Conservation (phyloP, 2,329 filamentous ascomycete genomes). For the Aspergillus ochraceoroseus region DNA sequence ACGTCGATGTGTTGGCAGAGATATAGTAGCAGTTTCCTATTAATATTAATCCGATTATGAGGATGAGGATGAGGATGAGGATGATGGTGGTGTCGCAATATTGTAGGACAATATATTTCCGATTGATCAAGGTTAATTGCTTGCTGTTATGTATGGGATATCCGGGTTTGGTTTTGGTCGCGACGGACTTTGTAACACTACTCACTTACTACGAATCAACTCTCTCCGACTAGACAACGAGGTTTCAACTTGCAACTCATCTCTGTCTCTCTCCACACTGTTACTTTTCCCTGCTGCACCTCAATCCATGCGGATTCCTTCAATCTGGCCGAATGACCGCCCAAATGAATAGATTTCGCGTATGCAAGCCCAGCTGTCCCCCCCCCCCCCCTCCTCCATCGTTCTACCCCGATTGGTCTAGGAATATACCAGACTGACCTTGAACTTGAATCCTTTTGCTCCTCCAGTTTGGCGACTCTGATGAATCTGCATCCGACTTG, state of each 20-base stretch:
- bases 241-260: slow-evolving; percentile 5
- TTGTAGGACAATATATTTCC: too few species aligned
- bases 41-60: too few species aligned
- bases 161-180: too few species aligned
- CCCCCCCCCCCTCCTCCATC: neutral
- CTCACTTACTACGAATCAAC: too few species aligned
- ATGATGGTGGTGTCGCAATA: too few species aligned
- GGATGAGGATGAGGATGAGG: too few species aligned
- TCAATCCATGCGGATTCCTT: too few species aligned
- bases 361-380: slow-evolving; percentile 20
- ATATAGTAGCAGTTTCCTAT: too few species aligned
- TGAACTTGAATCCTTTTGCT: slow-evolving; percentile 5
- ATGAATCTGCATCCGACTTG: slow-evolving; percentile 46
- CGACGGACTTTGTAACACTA: too few species aligned
- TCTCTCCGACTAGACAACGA: neutral
- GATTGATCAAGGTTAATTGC: too few species aligned
- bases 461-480: slow-evolving; percentile 42
- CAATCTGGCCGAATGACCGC: slow-evolving; percentile 3
- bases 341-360: slow-evolving; percentile 34
- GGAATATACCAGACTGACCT: slow-evolving; percentile 7
- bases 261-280: slow-evolving; percentile 3
- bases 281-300: too few species aligned
- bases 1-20: slow-evolving; percentile 12
- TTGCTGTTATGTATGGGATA: too few species aligned
- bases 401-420: slow-evolving; percentile 3